A percentile compares a stretch with the other conserved stretches of the same genome.
Evolutionary conservation across 352 stramenopile genomes (phyloP).

Genomic region (Phytophthora megakarya): DNA sequence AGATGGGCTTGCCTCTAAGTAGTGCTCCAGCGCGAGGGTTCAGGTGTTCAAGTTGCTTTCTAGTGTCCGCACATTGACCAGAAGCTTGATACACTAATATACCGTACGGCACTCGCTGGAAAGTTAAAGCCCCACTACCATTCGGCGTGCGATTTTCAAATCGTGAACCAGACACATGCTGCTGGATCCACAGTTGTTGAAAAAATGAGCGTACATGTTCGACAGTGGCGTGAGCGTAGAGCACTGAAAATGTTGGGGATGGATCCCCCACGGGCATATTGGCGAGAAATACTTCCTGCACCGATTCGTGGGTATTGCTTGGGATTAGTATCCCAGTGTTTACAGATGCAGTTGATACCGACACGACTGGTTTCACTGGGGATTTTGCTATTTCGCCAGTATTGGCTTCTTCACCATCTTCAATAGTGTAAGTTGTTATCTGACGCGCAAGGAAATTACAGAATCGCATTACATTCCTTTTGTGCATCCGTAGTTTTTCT

Average conservation of each 20-base stretch:
- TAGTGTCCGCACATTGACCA: background rate
- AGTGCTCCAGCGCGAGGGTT: slow-evolving; percentile 27
- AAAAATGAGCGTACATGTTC: slow-evolving; percentile 25
- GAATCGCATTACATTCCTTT: slow-evolving; percentile 7
- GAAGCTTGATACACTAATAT: slow-evolving; percentile 22
- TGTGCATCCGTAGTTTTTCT: slow-evolving; percentile 25
- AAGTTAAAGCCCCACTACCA: slow-evolving; percentile 16
- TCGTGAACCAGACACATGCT: slow-evolving; percentile 3
- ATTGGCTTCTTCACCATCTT: background rate
- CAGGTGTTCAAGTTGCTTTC: slow-evolving; percentile 14
- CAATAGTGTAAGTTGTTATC: background rate
- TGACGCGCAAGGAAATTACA: slow-evolving; percentile 11
- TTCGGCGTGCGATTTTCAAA: slow-evolving; percentile 1
- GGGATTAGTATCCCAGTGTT: slow-evolving; percentile 41
- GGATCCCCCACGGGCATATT: slow-evolving; percentile 15
- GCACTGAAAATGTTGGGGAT: slow-evolving; percentile 3
- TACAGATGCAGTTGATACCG: background rate
- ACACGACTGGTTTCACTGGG: background rate
- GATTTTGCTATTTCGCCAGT: background rate
- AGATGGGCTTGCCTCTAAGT: slow-evolving; percentile 1
- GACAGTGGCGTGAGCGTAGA: slow-evolving; percentile 22
- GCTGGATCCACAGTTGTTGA: slow-evolving; percentile 14
- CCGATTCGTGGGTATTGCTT: slow-evolving; percentile 20
- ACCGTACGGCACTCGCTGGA: slow-evolving; percentile 24
- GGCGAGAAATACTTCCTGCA: slow-evolving; percentile 45